A percentile compares a stretch with the other conserved stretches of the same genome.
phyloP scores from a whole-genome alignment of 1,139 yeast genomes.

The Candida glucosophila region DNA sequence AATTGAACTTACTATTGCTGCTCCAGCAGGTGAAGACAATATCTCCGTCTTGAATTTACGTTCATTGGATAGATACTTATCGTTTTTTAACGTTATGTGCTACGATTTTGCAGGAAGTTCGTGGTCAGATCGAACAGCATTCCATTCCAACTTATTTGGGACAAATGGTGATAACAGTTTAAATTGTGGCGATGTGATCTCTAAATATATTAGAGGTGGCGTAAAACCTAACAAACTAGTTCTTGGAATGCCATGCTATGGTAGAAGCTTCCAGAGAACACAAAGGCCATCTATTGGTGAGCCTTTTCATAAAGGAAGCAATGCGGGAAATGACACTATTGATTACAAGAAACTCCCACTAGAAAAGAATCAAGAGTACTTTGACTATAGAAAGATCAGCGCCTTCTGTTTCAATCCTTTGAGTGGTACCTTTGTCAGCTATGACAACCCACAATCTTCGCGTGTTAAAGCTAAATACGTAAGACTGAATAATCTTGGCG shows the following conservation, averaged over 20 bases:
- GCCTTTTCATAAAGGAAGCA: constrained; percentile 30
- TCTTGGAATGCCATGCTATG: constrained; percentile 86
- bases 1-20: constrained; percentile 56
- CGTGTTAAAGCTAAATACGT: constrained; percentile 55
- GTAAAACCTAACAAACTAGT: constrained; percentile 47
- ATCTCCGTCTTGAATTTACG: constrained; percentile 32
- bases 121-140: constrained; percentile 59
- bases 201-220: constrained; percentile 32
- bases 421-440: constrained; percentile 41
- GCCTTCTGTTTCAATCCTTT: constrained; percentile 46
- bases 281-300: constrained; percentile 27
- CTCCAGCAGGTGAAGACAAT: constrained; percentile 57
- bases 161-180: constrained; percentile 33
- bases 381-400: constrained; percentile 46
- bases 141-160: constrained; percentile 63
- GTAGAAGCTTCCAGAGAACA: constrained; percentile 51
- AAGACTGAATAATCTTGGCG: constrained; percentile 44
- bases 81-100: constrained; percentile 83
- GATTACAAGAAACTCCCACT: constrained; percentile 44
- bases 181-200: constrained; percentile 43
- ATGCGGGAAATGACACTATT: constrained; percentile 40
- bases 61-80: constrained; percentile 49
- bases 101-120: constrained; percentile 72
- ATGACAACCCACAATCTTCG: constrained; percentile 56
- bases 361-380: constrained; percentile 26